phyloP scores from a whole-genome alignment of 2,329 filamentous ascomycete genomes.

The Fusarium oxysporum region DNA sequence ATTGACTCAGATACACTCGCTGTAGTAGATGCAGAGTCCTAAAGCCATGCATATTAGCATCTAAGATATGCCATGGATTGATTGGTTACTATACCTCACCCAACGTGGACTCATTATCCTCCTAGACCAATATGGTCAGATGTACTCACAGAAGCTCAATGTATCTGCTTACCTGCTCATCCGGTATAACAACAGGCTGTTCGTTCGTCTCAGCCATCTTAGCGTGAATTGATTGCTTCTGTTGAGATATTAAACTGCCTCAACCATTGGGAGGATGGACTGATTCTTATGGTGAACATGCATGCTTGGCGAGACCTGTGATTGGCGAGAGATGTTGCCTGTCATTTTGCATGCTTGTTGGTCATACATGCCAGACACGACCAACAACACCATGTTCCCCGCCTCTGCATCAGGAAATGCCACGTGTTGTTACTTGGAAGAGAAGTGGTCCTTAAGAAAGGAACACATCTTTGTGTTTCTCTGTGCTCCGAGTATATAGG shows the following conservation, averaged over 20 bases:
- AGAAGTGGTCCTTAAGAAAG: rapidly evolving
- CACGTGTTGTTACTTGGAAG: neutral
- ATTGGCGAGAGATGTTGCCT: neutral
- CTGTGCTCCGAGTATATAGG: rapidly evolving
- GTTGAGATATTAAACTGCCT: neutral
- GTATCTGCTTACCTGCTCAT: neutral
- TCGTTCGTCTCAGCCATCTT: neutral
- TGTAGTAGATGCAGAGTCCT: neutral
- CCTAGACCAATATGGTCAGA: neutral
- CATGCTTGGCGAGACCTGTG: neutral
- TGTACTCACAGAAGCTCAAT: neutral
- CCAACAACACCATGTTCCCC: neutral
- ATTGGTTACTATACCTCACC: neutral
- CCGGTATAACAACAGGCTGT: neutral
- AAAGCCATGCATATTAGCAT: neutral
- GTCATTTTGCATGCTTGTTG: neutral
- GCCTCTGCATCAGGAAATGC: neutral
- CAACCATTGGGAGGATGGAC: neutral
- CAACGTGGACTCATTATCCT: neutral
- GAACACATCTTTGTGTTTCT: rapidly evolving
- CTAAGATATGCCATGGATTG: rapidly evolving
- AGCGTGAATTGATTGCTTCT: neutral
- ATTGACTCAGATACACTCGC: neutral
- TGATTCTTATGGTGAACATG: neutral
- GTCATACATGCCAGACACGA: neutral